Evolutionary conservation across 148 eudicot genomes (phyloP), one percentile per base, ranked within the genome.

Genomic region (Vaccinium myrtillus): DNA sequence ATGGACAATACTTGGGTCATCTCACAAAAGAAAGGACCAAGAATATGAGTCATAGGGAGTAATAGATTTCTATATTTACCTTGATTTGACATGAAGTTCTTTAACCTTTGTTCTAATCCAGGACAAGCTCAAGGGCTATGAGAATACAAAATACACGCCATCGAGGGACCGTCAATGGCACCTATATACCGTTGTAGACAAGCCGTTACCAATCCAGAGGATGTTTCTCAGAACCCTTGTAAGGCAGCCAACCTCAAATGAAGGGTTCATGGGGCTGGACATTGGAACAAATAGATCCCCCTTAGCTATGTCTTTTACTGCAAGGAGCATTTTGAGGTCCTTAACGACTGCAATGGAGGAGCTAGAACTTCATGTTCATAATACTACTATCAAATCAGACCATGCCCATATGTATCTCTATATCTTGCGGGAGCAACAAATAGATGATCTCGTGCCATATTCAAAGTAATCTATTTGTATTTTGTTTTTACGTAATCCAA

Each of bases 81-180:
- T 43, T 46, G 56, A 83, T 59, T 86, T 86, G 70, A 81, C 81
- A 32, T n/a, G 13, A 67, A 61, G 21, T 85, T 73, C 48, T 43
- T 32, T 70, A 25, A 67, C 74, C 46, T 46, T 75, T 82, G 27
- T 81, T 87, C 32, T 73, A n/a, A 63, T 83, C 49, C 93, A 97
- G 99, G 98, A 93, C 84, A 97, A 97, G 91, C 97, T 97, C 59
- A 97, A 94, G 83, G 94, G 91, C 39, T 95, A 95, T 83, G 93
- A 91, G 48, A 91, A 93, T 82, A 91, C 92, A 67, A 89, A 93
- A 86, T 94, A 95, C 83, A 97, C 98, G 32, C 94, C 99, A 77
- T 97, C 98, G 18, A 88, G 99, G 59, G 99, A 97, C 89, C 98
- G 97, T 63, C 99, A 97, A 84, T 97, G 98, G 99, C 99, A 97